These are phyloP conservation scores for Globisporangium rhizosaccharum DNA, from an alignment of 352 stramenopile genomes.

Conservation along the genomic window DNA sequence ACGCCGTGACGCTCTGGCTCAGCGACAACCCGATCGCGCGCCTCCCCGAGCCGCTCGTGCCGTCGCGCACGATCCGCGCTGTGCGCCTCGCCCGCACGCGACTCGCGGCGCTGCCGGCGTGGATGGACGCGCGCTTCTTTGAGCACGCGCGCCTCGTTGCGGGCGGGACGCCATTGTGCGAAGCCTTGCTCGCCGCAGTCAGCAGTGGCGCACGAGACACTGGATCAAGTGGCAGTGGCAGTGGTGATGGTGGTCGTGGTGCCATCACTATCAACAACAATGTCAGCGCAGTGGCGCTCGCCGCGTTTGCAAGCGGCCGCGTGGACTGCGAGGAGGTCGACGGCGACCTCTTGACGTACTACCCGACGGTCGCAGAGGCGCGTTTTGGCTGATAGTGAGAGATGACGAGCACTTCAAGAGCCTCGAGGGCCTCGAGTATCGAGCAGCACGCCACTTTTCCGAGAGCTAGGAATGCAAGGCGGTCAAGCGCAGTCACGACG, in stretches of 20 bases:
- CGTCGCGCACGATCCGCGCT: constrained; percentile 7
- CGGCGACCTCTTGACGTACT: constrained; percentile 15
- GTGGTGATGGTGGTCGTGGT: no score
- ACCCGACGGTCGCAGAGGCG: constrained; percentile 10
- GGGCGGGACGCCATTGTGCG: constrained; percentile 10
- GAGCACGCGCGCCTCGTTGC: neutral
- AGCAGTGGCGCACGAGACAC: neutral
- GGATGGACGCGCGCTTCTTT: constrained; percentile 14
- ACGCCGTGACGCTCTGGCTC: constrained; percentile 13
- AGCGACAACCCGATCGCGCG: constrained; percentile 18
- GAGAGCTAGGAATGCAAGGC: no score
- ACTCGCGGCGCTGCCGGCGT: constrained; percentile 1
- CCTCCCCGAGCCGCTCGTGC: constrained; percentile 11
- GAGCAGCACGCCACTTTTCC: no score
- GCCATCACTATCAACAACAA: neutral
- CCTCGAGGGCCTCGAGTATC: no score
- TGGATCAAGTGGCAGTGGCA: neutral
- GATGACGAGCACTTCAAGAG: no score
- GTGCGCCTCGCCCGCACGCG: constrained; percentile 8
- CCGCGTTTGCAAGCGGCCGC: constrained; percentile 1
- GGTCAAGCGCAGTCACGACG: no score
- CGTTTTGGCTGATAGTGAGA: neutral
- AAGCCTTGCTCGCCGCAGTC: constrained; percentile 1
- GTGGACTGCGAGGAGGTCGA: constrained; percentile 3
- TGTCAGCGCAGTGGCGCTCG: neutral